phyloP scores from a whole-genome alignment of 768 basidiomycete species.

The Naganishia vaughanmartiniae region DNA sequence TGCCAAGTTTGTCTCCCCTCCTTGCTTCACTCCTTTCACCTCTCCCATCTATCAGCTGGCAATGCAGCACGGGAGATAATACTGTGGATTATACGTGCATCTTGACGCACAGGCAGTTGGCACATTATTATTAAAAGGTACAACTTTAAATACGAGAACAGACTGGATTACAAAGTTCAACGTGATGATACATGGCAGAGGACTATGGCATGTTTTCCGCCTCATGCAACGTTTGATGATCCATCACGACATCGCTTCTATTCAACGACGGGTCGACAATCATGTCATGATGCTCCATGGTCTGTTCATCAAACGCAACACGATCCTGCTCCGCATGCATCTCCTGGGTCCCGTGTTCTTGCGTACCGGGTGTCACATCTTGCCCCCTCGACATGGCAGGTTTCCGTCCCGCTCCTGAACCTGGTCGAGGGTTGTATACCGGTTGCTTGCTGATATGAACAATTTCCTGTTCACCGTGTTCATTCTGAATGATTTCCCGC shows the following conservation, averaged over 20 bases:
- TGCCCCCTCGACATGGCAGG: not conserved
- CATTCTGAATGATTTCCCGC: slow-evolving; percentile 18
- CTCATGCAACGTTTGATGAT: not conserved
- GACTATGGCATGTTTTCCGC: not conserved
- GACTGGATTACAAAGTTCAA: not conserved
- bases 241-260: not conserved
- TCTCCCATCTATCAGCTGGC: too few species aligned
- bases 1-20: too few species aligned
- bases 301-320: not conserved
- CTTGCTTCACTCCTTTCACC: too few species aligned
- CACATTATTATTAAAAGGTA: not conserved
- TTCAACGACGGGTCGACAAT: slow-evolving; percentile 7
- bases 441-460: slow-evolving; percentile 19
- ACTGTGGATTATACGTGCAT: too few species aligned
- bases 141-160: not conserved
- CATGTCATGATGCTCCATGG: not conserved
- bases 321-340: not conserved
- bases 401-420: slow-evolving; percentile 17
- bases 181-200: not conserved
- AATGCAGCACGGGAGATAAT: too few species aligned
- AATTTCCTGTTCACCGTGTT: slow-evolving; percentile 21
- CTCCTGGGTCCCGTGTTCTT: not conserved
- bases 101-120: too few species aligned
- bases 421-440: slow-evolving; percentile 28
- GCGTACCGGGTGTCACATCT: not conserved